phyloP scores from a whole-genome alignment of 768 basidiomycete genomes.

The Nevesoporus exiguus region DNA sequence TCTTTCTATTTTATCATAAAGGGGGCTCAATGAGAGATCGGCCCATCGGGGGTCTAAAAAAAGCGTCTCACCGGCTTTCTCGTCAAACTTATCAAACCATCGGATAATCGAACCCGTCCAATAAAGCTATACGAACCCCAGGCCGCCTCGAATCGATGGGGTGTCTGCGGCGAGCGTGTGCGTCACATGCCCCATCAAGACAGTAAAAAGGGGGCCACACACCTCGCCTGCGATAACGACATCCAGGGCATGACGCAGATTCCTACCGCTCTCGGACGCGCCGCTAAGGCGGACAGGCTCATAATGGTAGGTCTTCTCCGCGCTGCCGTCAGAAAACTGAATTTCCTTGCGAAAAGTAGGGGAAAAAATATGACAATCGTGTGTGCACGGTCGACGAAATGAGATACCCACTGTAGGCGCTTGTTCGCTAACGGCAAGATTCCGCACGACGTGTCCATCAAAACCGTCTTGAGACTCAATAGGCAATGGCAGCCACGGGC shows the following conservation, averaged over 20 bases:
- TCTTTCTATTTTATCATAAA: slow-evolving; percentile 37
- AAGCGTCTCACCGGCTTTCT: slow-evolving; percentile 52
- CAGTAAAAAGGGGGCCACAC: slow-evolving; percentile 10
- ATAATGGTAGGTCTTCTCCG: slow-evolving; percentile 25
- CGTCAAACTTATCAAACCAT: slow-evolving; percentile 59
- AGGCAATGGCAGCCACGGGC: slow-evolving; percentile 35
- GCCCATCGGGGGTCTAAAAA: background rate
- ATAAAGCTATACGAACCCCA: slow-evolving; percentile 66
- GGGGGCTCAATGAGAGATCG: background rate
- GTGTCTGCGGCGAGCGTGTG: slow-evolving; percentile 43
- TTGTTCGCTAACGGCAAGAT: slow-evolving; percentile 19
- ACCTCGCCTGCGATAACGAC: slow-evolving; percentile 37
- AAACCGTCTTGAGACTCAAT: slow-evolving; percentile 18
- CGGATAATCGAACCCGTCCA: slow-evolving; percentile 51
- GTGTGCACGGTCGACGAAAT: slow-evolving; percentile 3
- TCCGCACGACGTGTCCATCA: slow-evolving; percentile 23
- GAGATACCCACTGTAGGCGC: slow-evolving; percentile 24
- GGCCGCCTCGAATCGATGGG: slow-evolving; percentile 49
- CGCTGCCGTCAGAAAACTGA: slow-evolving; percentile 29
- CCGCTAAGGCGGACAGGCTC: slow-evolving; percentile 31
- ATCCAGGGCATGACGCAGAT: slow-evolving; percentile 32
- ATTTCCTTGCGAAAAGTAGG: slow-evolving; percentile 9
- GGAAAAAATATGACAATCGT: slow-evolving; percentile 21
- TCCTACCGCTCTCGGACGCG: slow-evolving; percentile 27
- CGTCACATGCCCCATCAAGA: slow-evolving; percentile 15